Base-by-base conservation (phyloP, 2,329 filamentous ascomycete genomes). In the Coleophoma cylindrospora region DNA sequence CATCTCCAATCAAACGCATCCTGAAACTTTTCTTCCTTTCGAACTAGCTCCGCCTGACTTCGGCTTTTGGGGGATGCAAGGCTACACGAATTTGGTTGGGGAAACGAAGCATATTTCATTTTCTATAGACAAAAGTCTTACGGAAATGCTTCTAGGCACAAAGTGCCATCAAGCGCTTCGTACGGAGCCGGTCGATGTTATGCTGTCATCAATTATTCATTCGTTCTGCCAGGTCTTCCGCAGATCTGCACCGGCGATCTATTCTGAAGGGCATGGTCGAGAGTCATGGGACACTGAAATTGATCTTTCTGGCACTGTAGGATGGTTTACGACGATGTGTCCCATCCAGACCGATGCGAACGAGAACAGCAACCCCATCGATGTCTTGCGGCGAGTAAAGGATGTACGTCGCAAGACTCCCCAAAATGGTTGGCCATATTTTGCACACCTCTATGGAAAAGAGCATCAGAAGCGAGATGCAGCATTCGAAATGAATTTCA, bases 401-500 rank as follows among this genome's bases (percentile, higher is more conserved):
- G 69, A 74, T 51, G 47, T 62, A 33, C 64, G 70, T 7, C 60
- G 64, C 7, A 57, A 54, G 9, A 59, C 67, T 3, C 65, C 66
- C 0, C 58, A 57, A 15, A 70, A 72, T 47, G 70, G 70, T 0
- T 57, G 61, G 34, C 58, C 64, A 0, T 72, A 72, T 53, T 73
- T 74, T 53, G 64, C 68, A 1, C 61, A 62, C 2, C 62, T 64
- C 5, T 64, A 65, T 46, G 59, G 68, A 44, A 67, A 55, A 34
- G 49, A 57, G 19, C n/a, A n/a, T n/a, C n/a, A n/a, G n/a, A 57
- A 61, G 1, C 65, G 65, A 2, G 55, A 51, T 1, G 52, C 68
- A 37, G 54, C 63, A 22, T 71, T 68, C 54, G 76, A 79, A 54
- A 53, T 77, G 1, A 60, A 71, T 0, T 76, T 79, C 63, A 77